A percentile compares a stretch with the other conserved stretches of the same genome.
phyloP scores from a whole-genome alignment of 805 yeast species.

The Candida suzukii region DNA sequence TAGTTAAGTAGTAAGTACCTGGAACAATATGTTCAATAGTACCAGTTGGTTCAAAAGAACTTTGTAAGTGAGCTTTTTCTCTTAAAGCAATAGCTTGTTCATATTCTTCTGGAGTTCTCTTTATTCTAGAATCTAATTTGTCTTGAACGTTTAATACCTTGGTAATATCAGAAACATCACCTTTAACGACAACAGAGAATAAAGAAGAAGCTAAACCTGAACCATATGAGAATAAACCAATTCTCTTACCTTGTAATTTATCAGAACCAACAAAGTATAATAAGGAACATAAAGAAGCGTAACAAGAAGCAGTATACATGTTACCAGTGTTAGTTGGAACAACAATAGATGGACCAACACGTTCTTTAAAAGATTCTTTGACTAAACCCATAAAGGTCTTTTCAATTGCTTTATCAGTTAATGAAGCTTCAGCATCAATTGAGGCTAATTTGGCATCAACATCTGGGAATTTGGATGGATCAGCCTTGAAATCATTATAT shows the following conservation, averaged over 20 bases:
- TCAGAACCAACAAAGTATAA: slow-evolving; percentile 70
- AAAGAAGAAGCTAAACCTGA: slow-evolving; percentile 94
- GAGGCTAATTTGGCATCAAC: slow-evolving; percentile 45
- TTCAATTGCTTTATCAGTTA: slow-evolving; percentile 75
- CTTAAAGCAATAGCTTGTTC: slow-evolving; percentile 76
- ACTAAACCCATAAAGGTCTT: slow-evolving; percentile 77
- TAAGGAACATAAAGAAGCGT: slow-evolving; percentile 79
- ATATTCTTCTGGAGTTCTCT: slow-evolving; percentile 71
- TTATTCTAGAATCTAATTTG: slow-evolving; percentile 58
- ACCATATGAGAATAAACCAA: slow-evolving; percentile 94
- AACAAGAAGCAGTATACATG: slow-evolving; percentile 93
- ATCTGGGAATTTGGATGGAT: slow-evolving; percentile 55
- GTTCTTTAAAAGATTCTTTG: slow-evolving; percentile 57
- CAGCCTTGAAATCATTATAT: slow-evolving; percentile 77
- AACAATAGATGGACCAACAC: slow-evolving; percentile 72
- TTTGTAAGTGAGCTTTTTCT: slow-evolving; percentile 83
- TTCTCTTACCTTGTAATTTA: slow-evolving; percentile 70
- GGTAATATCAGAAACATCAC: slow-evolving; percentile 68
- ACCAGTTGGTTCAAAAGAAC: slow-evolving; percentile 75
- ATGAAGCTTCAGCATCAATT: slow-evolving; percentile 66
- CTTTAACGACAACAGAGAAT: slow-evolving; percentile 71
- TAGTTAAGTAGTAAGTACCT: slow-evolving; percentile 80
- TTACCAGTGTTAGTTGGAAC: slow-evolving; percentile 97
- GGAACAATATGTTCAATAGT: slow-evolving; percentile 58
- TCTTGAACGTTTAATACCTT: slow-evolving; percentile 58